Evolutionary conservation across 2,329 filamentous ascomycete genomes (phyloP), one percentile per base, ranked within the genome.

Genomic region (Sporothrix protearum): DNA sequence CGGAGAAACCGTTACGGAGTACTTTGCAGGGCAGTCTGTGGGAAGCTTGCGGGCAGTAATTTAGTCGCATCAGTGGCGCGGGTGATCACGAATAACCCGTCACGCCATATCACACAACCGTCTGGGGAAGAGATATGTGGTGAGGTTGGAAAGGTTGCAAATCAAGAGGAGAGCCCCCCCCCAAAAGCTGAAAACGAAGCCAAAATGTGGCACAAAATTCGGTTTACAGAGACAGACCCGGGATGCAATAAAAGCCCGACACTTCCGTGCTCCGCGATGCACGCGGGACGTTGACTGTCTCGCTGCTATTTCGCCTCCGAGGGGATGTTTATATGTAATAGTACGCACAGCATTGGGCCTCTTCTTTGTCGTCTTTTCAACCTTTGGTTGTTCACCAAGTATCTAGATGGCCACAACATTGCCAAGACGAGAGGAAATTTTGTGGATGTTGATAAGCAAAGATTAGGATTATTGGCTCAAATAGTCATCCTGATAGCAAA

Each of bases 61-160:
- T 47, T 59, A 45, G 67, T 72, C 51, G 68, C 68, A 68, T 69
- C 67, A 72, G n/a, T n/a, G n/a, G 67, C 25, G 39, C 28, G 51
- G 47, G 39, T 59, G 71, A 72, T 72, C 49, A 70, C 71, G 71
- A 72, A 59, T 67, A 19, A 0, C 5, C 12, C 59, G 57, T 70
- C 71, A 72, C 71, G 71, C 68, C 57, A 72, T 69, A 67, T 42
- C 45, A 66, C 66, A 66, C 57, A 55, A 69, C 19, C 42, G 22
- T 19, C 57, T 33, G 33, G 19, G 63, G 16, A 19, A 59, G 28
- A 25, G 10, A 39, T 22, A 22, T 6, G 6, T 9, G 28, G 53
- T 8, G 1, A 7, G 14, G 53, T 57, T 16, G 53, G 33, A 16
- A n/a, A 57, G 16, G 14, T 14, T 12, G 39, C 6, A 42, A 12